Conservation (phyloP, 441 rosid genomes). For the Syzygium syzygioides region DNA sequence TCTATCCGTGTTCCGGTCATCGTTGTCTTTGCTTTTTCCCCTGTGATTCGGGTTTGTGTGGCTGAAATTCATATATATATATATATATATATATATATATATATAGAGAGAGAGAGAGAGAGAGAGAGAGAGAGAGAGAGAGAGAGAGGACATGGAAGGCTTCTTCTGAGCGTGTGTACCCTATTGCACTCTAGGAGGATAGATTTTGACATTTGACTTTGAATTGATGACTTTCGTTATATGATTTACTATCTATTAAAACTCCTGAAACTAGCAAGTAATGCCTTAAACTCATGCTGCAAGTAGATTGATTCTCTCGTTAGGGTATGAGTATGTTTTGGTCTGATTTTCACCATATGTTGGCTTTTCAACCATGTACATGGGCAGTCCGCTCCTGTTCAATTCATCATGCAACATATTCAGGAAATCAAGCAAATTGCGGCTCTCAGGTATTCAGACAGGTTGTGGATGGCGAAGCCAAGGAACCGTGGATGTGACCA, state of each 20-base stretch:
- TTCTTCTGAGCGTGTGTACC: background rate
- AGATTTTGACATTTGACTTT: background rate
- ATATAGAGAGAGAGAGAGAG: no score
- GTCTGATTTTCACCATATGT: background rate
- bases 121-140: no score
- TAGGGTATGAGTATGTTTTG: background rate
- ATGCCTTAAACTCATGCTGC: background rate
- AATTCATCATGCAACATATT: no score
- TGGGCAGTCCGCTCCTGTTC: background rate
- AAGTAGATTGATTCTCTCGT: background rate
- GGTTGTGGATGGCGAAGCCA: no score
- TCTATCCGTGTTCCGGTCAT: background rate
- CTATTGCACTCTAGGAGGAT: background rate
- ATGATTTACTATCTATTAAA: background rate
- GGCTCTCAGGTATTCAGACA: no score
- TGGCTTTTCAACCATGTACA: background rate
- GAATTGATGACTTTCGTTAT: background rate
- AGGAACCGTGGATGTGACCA: no score
- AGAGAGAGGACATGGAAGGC: background rate
- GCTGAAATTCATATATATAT: background rate
- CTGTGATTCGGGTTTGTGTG: background rate
- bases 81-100: no score
- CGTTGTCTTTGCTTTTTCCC: background rate
- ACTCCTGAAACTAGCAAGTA: background rate
- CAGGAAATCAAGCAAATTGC: no score